Evolutionary conservation across 1,139 yeast genomes (phyloP).

Genomic region (Candida anutae): DNA sequence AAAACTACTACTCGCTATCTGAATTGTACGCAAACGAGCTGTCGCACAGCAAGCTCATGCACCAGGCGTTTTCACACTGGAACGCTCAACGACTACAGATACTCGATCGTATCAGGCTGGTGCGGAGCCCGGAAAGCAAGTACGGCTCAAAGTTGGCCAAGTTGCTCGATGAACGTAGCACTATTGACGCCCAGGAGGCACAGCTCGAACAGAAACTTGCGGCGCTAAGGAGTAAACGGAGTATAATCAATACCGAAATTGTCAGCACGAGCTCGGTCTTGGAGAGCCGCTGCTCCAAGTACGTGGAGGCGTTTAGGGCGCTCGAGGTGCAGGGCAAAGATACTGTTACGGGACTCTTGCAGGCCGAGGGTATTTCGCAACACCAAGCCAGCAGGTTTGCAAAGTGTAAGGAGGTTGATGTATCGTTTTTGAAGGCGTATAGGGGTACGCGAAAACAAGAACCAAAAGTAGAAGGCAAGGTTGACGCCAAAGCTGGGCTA

Average conservation of each 20-base stretch:
- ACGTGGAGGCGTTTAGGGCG: constrained; percentile 30
- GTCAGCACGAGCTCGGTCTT: constrained; percentile 45
- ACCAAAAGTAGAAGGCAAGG: background rate
- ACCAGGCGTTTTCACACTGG: constrained; percentile 36
- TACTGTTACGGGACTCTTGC: constrained; percentile 21
- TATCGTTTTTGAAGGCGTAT: constrained; percentile 18
- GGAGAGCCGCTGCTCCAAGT: constrained; percentile 42
- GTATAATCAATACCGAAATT: constrained; percentile 33
- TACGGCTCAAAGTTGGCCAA: constrained; percentile 39
- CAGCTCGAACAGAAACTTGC: constrained; percentile 31
- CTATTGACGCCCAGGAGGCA: constrained; percentile 34
- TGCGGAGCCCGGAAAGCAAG: constrained; percentile 33
- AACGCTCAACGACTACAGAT: constrained; percentile 23
- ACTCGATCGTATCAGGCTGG: constrained; percentile 27
- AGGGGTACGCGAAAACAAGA: constrained; percentile 2
- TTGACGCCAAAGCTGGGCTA: constrained; percentile 1
- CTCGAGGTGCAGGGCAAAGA: constrained; percentile 34
- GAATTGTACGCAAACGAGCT: constrained; percentile 42
- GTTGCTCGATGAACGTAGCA: constrained; percentile 26
- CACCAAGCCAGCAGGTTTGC: constrained; percentile 14
- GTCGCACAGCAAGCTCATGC: constrained; percentile 19
- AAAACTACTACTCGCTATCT: constrained; percentile 37
- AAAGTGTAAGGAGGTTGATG: constrained; percentile 20
- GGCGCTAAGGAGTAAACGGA: constrained; percentile 30
- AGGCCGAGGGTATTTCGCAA: constrained; percentile 16